A percentile compares a stretch with the other conserved stretches of the same genome.
phyloP scores from a whole-genome alignment of 768 basidiomycete genomes.

The Pseudohyphozyma bogoriensis region DNA sequence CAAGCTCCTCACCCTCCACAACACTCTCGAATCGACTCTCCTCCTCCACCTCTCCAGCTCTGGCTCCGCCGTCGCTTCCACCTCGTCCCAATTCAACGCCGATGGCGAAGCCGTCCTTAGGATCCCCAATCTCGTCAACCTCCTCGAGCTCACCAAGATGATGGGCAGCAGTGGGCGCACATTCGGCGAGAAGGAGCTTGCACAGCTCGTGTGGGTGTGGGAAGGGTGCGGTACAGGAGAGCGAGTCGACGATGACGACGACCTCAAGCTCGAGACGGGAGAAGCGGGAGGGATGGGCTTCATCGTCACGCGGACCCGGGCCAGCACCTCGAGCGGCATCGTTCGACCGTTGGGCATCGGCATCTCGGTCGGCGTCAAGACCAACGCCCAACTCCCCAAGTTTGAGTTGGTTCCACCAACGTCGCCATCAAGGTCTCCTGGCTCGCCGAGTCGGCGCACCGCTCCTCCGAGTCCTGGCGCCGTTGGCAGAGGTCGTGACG shows the following conservation, averaged over 20 bases:
- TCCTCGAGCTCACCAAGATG: conserved; percentile 25
- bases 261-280: background rate
- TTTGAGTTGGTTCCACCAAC: conserved; percentile 19
- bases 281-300: conserved; percentile 26
- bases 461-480: conserved; percentile 26
- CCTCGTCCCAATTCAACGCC: conserved; percentile 1
- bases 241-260: conserved; percentile 2
- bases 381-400: conserved; percentile 29
- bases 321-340: conserved; percentile 10
- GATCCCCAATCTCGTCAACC: conserved; percentile 24
- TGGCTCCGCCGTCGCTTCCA: conserved; percentile 23
- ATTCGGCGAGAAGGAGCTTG: conserved; percentile 25
- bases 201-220: conserved; percentile 31
- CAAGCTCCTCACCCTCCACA: conserved; percentile 28
- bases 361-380: conserved; percentile 23
- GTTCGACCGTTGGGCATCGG: conserved; percentile 29
- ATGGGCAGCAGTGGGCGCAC: conserved; percentile 22
- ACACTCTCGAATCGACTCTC: conserved; percentile 28
- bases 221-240: conserved; percentile 9
- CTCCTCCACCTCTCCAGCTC: conserved; percentile 31
- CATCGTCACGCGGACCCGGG: conserved; percentile 22
- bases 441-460: background rate
- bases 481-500: conserved; percentile 26
- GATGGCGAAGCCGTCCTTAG: conserved; percentile 1
- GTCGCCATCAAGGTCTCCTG: background rate